Base-by-base conservation (phyloP, 495 filamentous ascomycete species). In the Podospora sp. region DNA sequence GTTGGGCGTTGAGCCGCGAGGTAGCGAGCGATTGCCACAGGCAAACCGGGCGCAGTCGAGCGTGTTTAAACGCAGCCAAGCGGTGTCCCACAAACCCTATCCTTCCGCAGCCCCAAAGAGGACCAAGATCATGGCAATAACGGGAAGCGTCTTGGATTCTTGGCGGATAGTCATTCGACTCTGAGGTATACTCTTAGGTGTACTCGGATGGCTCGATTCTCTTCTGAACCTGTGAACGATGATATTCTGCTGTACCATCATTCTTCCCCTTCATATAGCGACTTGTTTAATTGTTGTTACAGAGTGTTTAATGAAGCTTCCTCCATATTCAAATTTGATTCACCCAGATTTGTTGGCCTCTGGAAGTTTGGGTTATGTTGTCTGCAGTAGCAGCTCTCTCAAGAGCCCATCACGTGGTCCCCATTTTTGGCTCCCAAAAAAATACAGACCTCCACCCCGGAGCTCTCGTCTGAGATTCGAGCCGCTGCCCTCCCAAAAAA, bases 341-440 rank as follows among this genome's bases (percentile, higher is more conserved):
- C 29, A 4, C 29, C 29, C 29, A 33, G 8, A 33, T 33, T 4
- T 33, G 29, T 33, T n/a, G n/a, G n/a, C n/a, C n/a, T n/a, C n/a
- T n/a, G 33, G 12, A 12, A 36, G 33, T 5, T 36, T 36, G 33
- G 14, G 40, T 46, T 33, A 3, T 33, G 8, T 33, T 33, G 3
- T 33, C 29, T 33, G 29, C 3, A 33, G 29, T 33, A 8, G 29
- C 29, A 33, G 3, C 29, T 8, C 29, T 46, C 40, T 18, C 16
- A 11, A 6, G 46, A 9, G 40, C 12, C 21, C 65, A 70, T 67
- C 57, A 65, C 63, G 62, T 66, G 59, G 62, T 52, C 68, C 70
- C 68, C 68, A 63, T 68, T 70, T 64, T 65, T 65, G 46, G 59
- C 52, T 65, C 68, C 53, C 26, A 8, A 59, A 62, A 67, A 70